Evolutionary conservation across 176 grass and related monocot species (phyloP).

Genomic region (Canna indica): DNA sequence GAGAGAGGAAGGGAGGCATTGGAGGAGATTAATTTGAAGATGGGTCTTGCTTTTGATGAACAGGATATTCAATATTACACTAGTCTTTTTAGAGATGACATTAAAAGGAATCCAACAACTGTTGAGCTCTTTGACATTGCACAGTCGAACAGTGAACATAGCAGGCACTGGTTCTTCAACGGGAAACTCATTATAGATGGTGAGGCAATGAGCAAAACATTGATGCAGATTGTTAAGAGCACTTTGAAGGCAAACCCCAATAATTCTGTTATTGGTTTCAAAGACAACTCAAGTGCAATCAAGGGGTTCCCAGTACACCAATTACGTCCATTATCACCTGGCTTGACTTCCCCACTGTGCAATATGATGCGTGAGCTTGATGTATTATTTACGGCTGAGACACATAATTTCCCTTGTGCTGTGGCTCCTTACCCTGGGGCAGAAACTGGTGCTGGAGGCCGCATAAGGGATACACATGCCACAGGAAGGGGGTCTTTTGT

Average conservation of each 20-base stretch:
- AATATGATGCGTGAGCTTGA: constrained; percentile 50
- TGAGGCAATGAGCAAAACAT: constrained; percentile 51
- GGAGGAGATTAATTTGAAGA: constrained; percentile 82
- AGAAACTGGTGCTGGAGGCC: constrained; percentile 76
- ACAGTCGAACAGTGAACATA: constrained; percentile 85
- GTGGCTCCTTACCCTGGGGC: constrained; percentile 76
- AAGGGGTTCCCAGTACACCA: constrained; percentile 62
- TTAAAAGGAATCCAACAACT: constrained; percentile 71
- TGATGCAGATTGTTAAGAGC: constrained; percentile 79
- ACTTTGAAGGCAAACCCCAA: constrained; percentile 67
- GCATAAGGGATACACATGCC: constrained; percentile 88
- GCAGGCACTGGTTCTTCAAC: constrained; percentile 90
- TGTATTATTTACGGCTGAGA: constrained; percentile 82
- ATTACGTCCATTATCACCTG: constrained; percentile 43
- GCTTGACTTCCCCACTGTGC: constrained; percentile 42
- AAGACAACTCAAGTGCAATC: constrained; percentile 87
- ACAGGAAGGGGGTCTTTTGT: constrained; percentile 79
- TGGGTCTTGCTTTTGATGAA: constrained; percentile 90
- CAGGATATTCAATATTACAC: constrained; percentile 91
- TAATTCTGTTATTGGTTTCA: constrained; percentile 91
- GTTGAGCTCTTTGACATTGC: constrained; percentile 92
- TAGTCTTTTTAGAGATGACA: constrained; percentile 66
- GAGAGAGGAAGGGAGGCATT: constrained; percentile 67
- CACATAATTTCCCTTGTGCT: constrained; percentile 93
- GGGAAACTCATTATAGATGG: constrained; percentile 71